Percentiles rank a stretch among this genome's conserved stretches.
Evolutionary conservation across 179 eudicot species (phyloP).

Genomic region (Nepenthes alata): DNA sequence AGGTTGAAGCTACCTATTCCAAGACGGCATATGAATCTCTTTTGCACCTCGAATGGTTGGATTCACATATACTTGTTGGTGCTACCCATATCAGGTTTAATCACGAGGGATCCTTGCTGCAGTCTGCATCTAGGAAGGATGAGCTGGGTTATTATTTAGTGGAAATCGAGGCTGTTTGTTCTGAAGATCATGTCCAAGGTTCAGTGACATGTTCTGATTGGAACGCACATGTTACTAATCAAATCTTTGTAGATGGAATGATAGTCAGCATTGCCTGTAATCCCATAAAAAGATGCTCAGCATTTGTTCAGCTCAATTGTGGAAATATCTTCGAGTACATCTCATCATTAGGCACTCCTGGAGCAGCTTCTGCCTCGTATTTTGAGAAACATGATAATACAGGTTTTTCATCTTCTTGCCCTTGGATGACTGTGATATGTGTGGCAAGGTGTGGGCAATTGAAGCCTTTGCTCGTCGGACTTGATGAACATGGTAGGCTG

Average conservation of each 20-base stretch:
- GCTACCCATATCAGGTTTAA: conserved; percentile 45
- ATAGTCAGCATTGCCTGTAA: conserved; percentile 47
- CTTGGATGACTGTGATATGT: conserved; percentile 61
- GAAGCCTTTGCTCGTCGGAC: conserved; percentile 61
- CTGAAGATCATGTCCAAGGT: conserved; percentile 59
- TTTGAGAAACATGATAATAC: conserved; percentile 29
- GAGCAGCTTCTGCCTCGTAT: conserved; percentile 21
- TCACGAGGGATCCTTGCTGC: conserved; percentile 20
- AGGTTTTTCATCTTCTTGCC: conserved; percentile 61
- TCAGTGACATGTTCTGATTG: conserved; percentile 68
- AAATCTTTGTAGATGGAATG: conserved; percentile 37
- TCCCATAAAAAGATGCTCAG: conserved; percentile 33
- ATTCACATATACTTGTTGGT: conserved; percentile 64
- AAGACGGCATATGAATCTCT: conserved; percentile 34
- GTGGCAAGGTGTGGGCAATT: conserved; percentile 26
- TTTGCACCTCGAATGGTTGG: conserved; percentile 77
- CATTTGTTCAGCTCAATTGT: conserved; percentile 60
- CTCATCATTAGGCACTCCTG: conserved; percentile 26
- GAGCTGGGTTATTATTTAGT: conserved; percentile 45
- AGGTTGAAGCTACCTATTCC: conserved; percentile 36
- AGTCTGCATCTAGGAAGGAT: conserved; percentile 17
- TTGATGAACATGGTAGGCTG: conserved; percentile 64
- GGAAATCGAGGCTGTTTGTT: conserved; percentile 55
- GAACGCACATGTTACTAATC: conserved; percentile 35
- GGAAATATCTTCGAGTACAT: conserved; percentile 57